A percentile compares a stretch with the other conserved stretches of the same genome.
phyloP scores from a whole-genome alignment of 148 eudicot genomes.

The Salicornia ramosissima region DNA sequence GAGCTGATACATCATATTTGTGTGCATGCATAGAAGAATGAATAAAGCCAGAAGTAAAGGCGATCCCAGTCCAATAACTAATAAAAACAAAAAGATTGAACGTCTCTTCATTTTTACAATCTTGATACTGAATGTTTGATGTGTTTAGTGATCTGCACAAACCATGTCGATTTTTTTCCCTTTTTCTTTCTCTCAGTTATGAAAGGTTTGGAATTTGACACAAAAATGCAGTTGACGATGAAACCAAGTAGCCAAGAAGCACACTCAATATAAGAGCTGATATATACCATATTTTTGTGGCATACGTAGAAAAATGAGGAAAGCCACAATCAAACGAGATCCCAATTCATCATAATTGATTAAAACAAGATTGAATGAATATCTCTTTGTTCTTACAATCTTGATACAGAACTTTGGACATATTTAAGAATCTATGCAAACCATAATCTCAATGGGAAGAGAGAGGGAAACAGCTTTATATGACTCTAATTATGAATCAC shows the following conservation, averaged over 20 bases:
- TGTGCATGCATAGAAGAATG: neutral
- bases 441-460: neutral
- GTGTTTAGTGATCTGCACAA: neutral
- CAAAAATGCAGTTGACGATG: too few relatives aligned
- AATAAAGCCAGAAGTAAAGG: neutral
- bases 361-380: too few relatives aligned
- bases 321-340: neutral
- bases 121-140: neutral
- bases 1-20: neutral
- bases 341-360: neutral
- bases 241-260: neutral
- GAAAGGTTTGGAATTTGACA: too few relatives aligned
- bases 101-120: neutral
- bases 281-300: neutral
- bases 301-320: neutral
- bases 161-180: too few relatives aligned
- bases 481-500: too few relatives aligned
- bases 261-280: neutral
- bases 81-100: neutral
- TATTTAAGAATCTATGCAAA: neutral
- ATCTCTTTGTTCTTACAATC: neutral
- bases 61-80: neutral
- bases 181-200: too few relatives aligned
- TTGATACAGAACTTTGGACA: neutral
- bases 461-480: neutral